These are phyloP conservation scores for Plectranthus barbatus DNA, from an alignment of 257 asterid genomes.

Conservation along the genomic window DNA sequence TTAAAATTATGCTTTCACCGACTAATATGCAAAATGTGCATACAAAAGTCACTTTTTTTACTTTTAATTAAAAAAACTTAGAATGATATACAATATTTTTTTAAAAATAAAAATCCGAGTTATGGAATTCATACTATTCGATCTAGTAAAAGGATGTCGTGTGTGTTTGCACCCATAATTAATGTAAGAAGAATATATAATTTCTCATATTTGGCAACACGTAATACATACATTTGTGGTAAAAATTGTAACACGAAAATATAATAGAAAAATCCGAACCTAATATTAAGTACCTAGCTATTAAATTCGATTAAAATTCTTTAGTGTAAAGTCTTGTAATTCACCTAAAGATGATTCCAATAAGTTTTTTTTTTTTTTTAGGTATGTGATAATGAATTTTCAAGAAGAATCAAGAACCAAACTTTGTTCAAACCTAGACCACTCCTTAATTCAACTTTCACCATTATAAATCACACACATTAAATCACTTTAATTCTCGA, in stretches of 20 bases:
- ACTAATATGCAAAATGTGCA: conserved; percentile 23
- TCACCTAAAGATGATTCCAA: conserved; percentile 6
- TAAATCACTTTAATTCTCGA: background rate
- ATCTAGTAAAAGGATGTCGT: too few relatives aligned
- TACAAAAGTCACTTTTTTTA: conserved; percentile 18
- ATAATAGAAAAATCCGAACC: background rate
- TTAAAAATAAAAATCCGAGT: conserved; percentile 10
- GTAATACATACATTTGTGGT: too few relatives aligned
- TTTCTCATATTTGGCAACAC: too few relatives aligned
- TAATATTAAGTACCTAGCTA: background rate
- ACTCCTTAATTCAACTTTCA: background rate
- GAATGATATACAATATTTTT: background rate
- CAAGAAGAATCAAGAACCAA: conserved; percentile 25
- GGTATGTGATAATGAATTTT: conserved; percentile 24
- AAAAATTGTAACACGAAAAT: background rate
- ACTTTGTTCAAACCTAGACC: conserved; percentile 17
- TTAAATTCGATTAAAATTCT: background rate
- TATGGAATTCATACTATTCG: background rate
- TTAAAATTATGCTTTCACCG: conserved; percentile 11
- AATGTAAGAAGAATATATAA: too few relatives aligned
- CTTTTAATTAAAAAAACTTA: too few relatives aligned
- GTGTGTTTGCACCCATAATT: too few relatives aligned
- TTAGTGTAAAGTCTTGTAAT: background rate
- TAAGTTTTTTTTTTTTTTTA: conserved; percentile 5
- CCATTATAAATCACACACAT: background rate